Conservation (phyloP, 2,329 filamentous ascomycete genomes). For the Fusarium udum region DNA sequence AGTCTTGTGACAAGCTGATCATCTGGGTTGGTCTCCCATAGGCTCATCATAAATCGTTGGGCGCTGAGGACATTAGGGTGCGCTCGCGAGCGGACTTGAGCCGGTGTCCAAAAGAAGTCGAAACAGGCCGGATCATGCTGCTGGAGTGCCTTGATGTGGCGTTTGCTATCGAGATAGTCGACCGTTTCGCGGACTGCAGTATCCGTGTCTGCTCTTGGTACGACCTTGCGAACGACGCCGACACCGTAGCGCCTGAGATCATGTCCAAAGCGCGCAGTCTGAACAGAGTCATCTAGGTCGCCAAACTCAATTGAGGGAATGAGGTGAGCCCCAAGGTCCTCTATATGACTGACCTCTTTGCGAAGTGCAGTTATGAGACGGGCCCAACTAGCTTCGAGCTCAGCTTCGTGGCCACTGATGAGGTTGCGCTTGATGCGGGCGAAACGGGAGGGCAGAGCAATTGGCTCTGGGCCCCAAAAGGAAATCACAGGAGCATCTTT, state of each 20-base stretch:
- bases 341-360: conserved; percentile 62
- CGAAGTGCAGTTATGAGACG: conserved; percentile 62
- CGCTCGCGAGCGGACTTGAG: conserved; percentile 73
- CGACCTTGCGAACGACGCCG: conserved; percentile 71
- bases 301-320: conserved; percentile 65
- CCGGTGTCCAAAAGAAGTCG: conserved; percentile 78
- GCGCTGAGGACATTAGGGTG: conserved; percentile 71
- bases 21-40: conserved; percentile 68
- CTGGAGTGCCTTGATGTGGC: conserved; percentile 42
- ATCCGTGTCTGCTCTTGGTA: conserved; percentile 65
- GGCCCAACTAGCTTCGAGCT: conserved; percentile 64
- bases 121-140: conserved; percentile 71
- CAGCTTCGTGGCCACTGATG: conserved; percentile 63
- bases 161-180: conserved; percentile 57
- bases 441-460: conserved; percentile 68
- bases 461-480: conserved; percentile 66
- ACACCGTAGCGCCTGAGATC: conserved; percentile 70
- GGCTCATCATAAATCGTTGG: conserved; percentile 72
- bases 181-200: conserved; percentile 67
- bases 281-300: conserved; percentile 58
- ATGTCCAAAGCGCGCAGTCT: conserved; percentile 63
- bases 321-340: conserved; percentile 59
- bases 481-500: conserved; percentile 63
- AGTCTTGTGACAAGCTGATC: conserved; percentile 68
- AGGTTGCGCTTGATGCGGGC: conserved; percentile 65